phyloP scores from a whole-genome alignment of 768 basidiomycete species.

The Rossbeevera mucosa region DNA sequence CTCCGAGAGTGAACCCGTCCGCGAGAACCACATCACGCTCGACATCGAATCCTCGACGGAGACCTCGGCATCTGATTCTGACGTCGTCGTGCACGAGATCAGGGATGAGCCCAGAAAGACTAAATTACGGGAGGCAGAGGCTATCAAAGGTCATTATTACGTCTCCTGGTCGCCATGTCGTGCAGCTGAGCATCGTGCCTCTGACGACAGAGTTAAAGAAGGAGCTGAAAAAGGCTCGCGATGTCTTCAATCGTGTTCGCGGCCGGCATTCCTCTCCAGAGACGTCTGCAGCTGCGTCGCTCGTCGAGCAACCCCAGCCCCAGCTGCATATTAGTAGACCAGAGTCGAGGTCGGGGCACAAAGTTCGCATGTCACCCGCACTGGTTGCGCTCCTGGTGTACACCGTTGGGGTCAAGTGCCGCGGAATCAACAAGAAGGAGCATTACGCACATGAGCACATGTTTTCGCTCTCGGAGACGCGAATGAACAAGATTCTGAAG shows the following conservation, averaged over 20 bases:
- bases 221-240: slow-evolving; percentile 38
- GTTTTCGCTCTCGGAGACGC: slow-evolving; percentile 88
- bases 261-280: slow-evolving; percentile 25
- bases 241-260: slow-evolving; percentile 41
- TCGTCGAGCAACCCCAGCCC: slow-evolving; percentile 13
- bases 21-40: slow-evolving; percentile 31
- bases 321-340: slow-evolving; percentile 3
- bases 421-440: slow-evolving; percentile 83
- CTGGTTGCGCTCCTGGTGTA: slow-evolving; percentile 81
- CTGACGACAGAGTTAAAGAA: slow-evolving; percentile 33
- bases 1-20: slow-evolving; percentile 33
- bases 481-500: slow-evolving; percentile 72
- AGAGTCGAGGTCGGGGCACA: slow-evolving; percentile 26
- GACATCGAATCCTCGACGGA: slow-evolving; percentile 42
- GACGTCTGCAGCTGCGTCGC: slow-evolving; percentile 10
- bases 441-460: slow-evolving; percentile 83
- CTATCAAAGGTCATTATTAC: slow-evolving; percentile 31
- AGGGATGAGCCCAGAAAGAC: slow-evolving; percentile 27
- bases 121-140: slow-evolving; percentile 29
- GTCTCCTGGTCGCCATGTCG: slow-evolving; percentile 1
- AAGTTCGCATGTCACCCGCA: slow-evolving; percentile 67
- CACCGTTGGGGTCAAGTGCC: slow-evolving; percentile 93
- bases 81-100: slow-evolving; percentile 19
- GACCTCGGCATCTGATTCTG: slow-evolving; percentile 33
- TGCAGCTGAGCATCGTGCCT: slow-evolving; percentile 13